Base-by-base conservation (phyloP, 805 yeast genomes). In the Starmerella ratchasimensis region DNA sequence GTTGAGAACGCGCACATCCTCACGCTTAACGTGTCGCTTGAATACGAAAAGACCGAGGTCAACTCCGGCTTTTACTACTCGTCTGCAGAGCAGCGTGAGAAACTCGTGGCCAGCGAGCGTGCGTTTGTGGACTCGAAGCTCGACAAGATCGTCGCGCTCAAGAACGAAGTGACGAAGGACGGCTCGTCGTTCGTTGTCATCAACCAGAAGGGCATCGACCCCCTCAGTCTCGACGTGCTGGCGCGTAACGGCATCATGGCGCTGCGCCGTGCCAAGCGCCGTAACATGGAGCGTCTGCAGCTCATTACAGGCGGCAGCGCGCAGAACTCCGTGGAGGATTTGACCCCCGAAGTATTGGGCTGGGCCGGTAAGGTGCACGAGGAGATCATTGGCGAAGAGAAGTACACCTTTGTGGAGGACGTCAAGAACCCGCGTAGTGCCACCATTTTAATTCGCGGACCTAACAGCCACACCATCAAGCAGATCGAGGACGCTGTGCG, bases 261-360 rank as follows among this genome's bases (percentile, higher is more conserved):
- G 1, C 69, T 90, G 52, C 77, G 99, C 67, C 76, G 98, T 57
- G 99, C 99, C 31, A 90, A 90, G 68, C 76, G 99, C 67, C 79
- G 99, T 65, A 90, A 90, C 62, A 88, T 90, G 98, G 99, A 90
- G 65, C 76, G 99, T 58, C 69, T 90, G 56, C 99, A 90, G 63
- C 69, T 90, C 43, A 83, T 84, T 37, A 81, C 94, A 46, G 98
- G 96, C 22, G 99, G 98, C 51, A 90, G 80, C 57, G 97, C 97
- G 7, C 96, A 88, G 63, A 90, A 90, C 62, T 79, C 94, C 11
- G 96, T 86, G 32, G 99, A 90, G 54, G 97, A 88, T 57, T 68
- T 90, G 52, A 54, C 77, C 5, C 83, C 93, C 3, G 70, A 67
- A 2, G 67, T 82, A 5, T 68, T 90, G 43, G 99, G 99, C 18